A percentile compares a stretch with the other conserved stretches of the same genome.
These are phyloP conservation scores for Stevia rebaudiana DNA, from an alignment of 140 eudicot species.

Conservation along the genomic window DNA sequence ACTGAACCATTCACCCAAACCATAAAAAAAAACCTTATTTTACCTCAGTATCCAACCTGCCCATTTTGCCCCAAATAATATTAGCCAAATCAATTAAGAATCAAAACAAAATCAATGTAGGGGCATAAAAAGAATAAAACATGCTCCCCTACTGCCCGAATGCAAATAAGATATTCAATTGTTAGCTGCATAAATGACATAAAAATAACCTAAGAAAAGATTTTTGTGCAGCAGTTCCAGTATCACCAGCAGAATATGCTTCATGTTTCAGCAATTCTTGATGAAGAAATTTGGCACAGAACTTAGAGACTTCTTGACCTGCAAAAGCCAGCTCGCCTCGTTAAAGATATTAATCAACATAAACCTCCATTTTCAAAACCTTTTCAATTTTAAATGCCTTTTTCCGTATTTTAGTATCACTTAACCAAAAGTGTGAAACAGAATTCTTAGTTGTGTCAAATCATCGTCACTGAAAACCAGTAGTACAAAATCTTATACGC, in stretches of 20 bases:
- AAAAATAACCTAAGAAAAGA: constrained; percentile 78
- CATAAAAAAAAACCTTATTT: not conserved
- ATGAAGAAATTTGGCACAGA: constrained; percentile 94
- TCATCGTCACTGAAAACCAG: not conserved
- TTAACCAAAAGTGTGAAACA: constrained; percentile 3
- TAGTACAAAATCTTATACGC: not conserved
- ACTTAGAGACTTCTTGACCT: constrained; percentile 92
- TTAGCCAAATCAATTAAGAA: not conserved
- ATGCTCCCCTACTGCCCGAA: not conserved
- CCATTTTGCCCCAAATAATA: not conserved
- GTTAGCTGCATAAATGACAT: not conserved
- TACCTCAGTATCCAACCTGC: not conserved
- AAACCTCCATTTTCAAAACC: constrained; percentile 3
- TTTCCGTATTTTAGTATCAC: not conserved
- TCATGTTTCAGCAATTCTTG: constrained; percentile 75
- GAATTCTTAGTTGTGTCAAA: not conserved
- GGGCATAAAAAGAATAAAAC: too few relatives aligned
- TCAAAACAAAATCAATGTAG: too few relatives aligned
- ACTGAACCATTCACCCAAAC: not conserved
- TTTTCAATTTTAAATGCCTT: not conserved
- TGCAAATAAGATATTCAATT: not conserved
- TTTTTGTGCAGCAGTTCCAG: constrained; percentile 57
- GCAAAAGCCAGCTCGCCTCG: constrained; percentile 18
- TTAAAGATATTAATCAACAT: not conserved
- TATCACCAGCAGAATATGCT: constrained; percentile 69